A percentile compares a stretch with the other conserved stretches of the same genome.
Conservation (phyloP, 2,329 filamentous ascomycete genomes). For the Thelonectria discophora region DNA sequence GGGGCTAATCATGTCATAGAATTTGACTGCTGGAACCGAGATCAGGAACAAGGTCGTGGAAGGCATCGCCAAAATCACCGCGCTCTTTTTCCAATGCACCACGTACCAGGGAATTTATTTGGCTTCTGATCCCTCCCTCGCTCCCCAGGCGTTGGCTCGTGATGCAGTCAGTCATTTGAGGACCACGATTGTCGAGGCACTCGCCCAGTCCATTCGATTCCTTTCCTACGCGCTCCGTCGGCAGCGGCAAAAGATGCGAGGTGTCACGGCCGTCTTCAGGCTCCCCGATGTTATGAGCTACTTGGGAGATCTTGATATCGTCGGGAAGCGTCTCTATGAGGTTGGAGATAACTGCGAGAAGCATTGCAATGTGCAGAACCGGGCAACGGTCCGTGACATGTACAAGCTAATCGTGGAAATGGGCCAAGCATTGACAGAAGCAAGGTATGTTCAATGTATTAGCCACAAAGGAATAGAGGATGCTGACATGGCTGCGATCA, state of each 20-base stretch:
- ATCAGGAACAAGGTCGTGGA: not conserved
- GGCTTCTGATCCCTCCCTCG: not conserved
- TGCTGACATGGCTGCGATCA: not conserved
- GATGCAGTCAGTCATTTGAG: slow-evolving; percentile 37
- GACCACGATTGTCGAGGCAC: slow-evolving; percentile 36
- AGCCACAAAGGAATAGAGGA: too few relatives aligned
- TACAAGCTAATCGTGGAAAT: too few relatives aligned
- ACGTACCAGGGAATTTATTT: slow-evolving; percentile 10
- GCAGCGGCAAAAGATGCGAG: not conserved
- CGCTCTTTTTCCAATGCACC: slow-evolving; percentile 7
- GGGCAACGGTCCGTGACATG: not conserved
- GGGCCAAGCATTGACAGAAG: too few relatives aligned
- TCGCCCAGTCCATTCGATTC: not conserved
- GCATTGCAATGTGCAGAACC: not conserved
- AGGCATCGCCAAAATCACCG: slow-evolving; percentile 2
- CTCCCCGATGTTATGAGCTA: not conserved
- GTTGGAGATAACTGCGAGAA: not conserved
- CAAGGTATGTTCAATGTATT: too few relatives aligned
- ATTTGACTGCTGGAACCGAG: not conserved
- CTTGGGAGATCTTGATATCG: not conserved
- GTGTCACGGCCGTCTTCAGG: not conserved
- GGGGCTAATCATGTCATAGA: not conserved
- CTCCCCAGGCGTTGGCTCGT: not conserved
- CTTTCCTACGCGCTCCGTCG: not conserved
- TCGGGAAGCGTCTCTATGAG: not conserved